Base-by-base conservation (phyloP, 2,329 filamentous ascomycete species). In the Harringtonia aguacate region DNA sequence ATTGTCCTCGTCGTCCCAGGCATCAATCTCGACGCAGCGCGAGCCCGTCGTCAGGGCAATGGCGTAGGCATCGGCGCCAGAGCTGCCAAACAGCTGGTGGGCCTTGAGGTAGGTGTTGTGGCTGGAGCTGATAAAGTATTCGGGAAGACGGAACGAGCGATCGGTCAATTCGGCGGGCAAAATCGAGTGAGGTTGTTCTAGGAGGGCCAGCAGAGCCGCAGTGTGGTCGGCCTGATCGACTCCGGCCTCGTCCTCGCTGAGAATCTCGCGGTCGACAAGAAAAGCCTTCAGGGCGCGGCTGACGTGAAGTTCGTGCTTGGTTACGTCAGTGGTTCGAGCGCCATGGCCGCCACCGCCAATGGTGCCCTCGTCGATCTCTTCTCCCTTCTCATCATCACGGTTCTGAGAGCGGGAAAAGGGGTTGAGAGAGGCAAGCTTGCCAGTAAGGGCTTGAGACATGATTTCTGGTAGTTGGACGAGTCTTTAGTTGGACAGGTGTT, bases 81-180 rank as follows among this genome's bases (percentile, higher is more conserved):
- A 81, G 20, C 65, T 65, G 5, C 81, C 81, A 52, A 70, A 81
- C 3, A 86, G 72, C 61, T 86, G 81, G 57, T 85, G 78, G 0
- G 79, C 81, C 53, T 79, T 66, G 22, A 86, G 65, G 53, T 86
- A 86, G 0, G 81, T 86, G 59, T 86, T 86, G 63, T 86, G 81
- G 50, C 77, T 82, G 4, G 79, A 83, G 59, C 77, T 82, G 61
- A 86, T 76, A 55, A 79, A 85, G 60, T 86, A 86, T 50, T 84
- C 78, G 2, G 79, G 73, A 20, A 86, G 61, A 1, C 79, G 73
- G 50, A 77, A 66, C 12, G 70, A 74, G 45, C 75, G 65, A 53
- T 81, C 75, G 9, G 70, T 69, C 13, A 80, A 58, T 43, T 69
- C 60, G 3, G 58, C 48, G 0, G 79, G 79, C 1, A 81, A 73